phyloP scores from a whole-genome alignment of 2,329 filamentous ascomycete species.

The Sphaerulina vaccinii region DNA sequence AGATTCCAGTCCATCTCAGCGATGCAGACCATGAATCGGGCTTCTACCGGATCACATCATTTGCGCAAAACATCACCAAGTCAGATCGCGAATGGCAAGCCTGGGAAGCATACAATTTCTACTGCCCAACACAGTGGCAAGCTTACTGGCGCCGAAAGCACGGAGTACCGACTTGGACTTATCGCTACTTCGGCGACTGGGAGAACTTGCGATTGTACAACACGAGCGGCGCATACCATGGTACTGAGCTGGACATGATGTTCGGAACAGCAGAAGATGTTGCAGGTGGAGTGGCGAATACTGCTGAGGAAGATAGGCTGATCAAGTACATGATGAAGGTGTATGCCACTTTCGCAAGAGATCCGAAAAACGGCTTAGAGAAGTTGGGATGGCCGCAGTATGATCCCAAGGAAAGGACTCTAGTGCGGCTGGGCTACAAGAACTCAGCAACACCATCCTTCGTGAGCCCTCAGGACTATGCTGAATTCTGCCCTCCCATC shows the following conservation, averaged over 20 bases:
- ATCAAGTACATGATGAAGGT: background rate
- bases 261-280: slow-evolving; percentile 2
- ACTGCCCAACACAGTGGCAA: background rate
- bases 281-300: background rate
- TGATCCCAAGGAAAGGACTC: background rate
- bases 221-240: slow-evolving; percentile 5
- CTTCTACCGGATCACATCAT: background rate
- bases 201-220: background rate
- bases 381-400: background rate
- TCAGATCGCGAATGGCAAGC: background rate
- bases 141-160: background rate
- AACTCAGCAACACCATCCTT: background rate
- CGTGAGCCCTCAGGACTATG: background rate
- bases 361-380: slow-evolving; percentile 1
- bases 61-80: background rate
- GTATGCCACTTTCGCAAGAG: background rate
- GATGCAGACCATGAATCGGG: background rate
- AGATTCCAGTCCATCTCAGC: slow-evolving; percentile 19
- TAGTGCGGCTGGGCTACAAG: background rate
- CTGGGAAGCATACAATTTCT: slow-evolving; percentile 2
- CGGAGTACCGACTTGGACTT: background rate
- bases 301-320: background rate
- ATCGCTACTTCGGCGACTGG: slow-evolving; percentile 2
- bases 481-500: background rate
- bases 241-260: slow-evolving; percentile 3